phyloP scores from a whole-genome alignment of 83 land plant species.

The Thuja plicata region DNA sequence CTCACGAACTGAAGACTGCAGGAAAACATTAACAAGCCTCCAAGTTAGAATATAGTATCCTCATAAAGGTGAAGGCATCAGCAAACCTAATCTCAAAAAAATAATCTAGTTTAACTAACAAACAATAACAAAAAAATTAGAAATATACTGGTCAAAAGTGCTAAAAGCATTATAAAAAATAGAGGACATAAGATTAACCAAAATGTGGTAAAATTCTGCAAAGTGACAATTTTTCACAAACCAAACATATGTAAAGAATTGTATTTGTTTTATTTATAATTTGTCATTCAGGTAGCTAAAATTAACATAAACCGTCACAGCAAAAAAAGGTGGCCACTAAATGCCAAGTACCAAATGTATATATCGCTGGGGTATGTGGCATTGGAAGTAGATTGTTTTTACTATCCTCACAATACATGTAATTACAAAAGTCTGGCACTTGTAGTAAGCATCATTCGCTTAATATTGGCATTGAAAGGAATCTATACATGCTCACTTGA shows the following conservation, averaged over 20 bases:
- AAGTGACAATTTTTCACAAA: neutral
- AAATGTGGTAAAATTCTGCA: neutral
- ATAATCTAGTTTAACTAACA: neutral
- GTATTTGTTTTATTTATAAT: neutral
- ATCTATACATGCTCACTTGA: neutral
- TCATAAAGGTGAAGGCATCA: neutral
- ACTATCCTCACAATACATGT: neutral
- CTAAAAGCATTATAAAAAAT: neutral
- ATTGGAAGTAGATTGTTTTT: neutral
- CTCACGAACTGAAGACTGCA: constrained; percentile 14
- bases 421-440: neutral
- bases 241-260: neutral
- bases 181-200: neutral
- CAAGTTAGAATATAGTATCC: neutral
- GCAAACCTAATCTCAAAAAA: neutral
- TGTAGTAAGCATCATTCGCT: no score
- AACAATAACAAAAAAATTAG: neutral
- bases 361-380: neutral
- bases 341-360: neutral
- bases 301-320: neutral
- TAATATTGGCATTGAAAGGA: neutral
- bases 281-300: neutral
- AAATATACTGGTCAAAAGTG: neutral
- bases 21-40: neutral
- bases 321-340: neutral